Evolutionary conservation across 169 alveolate genomes (phyloP).

Genomic region (Plasmodium reichenowi): DNA sequence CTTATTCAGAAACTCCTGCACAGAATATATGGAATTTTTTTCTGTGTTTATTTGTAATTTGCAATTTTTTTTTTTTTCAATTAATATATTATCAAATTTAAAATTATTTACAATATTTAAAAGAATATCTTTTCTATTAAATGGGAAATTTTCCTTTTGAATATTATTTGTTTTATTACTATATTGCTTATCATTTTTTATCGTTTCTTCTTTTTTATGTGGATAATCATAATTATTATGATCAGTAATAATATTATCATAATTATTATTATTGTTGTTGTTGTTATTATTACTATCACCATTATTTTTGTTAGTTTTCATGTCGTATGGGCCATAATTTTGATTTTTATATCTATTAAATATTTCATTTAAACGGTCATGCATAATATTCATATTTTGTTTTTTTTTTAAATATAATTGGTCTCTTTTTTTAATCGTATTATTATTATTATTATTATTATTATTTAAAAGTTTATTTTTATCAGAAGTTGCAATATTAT

Average conservation of each 20-base stretch:
- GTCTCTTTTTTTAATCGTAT: background rate
- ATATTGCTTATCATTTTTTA: slow-evolving; percentile 26
- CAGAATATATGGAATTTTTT: background rate
- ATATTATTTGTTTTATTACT: slow-evolving; percentile 4
- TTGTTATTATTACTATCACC: slow-evolving; percentile 4
- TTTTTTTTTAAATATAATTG: slow-evolving; percentile 1
- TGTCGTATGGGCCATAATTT: no score
- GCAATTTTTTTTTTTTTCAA: slow-evolving; percentile 39
- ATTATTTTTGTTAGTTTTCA: no score
- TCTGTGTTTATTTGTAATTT: slow-evolving; percentile 12
- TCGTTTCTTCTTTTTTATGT: background rate
- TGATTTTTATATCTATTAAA: slow-evolving; percentile 37
- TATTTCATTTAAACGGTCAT: slow-evolving; percentile 15
- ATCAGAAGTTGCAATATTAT: slow-evolving; percentile 18
- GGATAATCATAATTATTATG: slow-evolving; percentile 5
- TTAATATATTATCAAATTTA: slow-evolving; percentile 57
- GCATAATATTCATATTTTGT: background rate
- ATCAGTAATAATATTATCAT: background rate
- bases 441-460: slow-evolving; percentile 3
- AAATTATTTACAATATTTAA: slow-evolving; percentile 25
- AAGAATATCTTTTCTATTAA: slow-evolving; percentile 20
- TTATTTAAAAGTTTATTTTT: slow-evolving; percentile 8
- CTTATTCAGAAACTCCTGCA: background rate
- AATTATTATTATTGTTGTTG: background rate
- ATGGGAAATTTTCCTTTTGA: no score